Evolutionary conservation across 2,329 filamentous ascomycete species (phyloP).

Genomic region (Sporothrix dimorphospora): DNA sequence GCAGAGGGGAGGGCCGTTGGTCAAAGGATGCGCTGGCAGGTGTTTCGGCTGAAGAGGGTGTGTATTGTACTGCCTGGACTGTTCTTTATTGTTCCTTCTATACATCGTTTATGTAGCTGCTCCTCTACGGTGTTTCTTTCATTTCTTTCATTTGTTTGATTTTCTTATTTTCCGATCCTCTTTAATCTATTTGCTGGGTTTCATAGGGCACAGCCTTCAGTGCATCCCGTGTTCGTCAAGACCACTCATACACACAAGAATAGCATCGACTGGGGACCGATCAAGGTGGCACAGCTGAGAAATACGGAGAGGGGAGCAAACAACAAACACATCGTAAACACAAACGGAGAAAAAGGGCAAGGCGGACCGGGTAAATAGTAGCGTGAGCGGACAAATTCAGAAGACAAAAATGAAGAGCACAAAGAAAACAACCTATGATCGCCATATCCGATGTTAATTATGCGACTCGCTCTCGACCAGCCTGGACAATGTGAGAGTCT

Average conservation of each 20-base stretch:
- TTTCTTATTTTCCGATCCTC: conserved; percentile 3
- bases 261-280: neutral
- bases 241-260: neutral
- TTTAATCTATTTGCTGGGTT: neutral
- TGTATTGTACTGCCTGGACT: neutral
- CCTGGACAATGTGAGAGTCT: neutral
- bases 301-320: neutral
- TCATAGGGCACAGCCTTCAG: neutral
- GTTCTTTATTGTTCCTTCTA: neutral
- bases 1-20: neutral
- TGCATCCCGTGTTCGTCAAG: neutral
- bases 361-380: neutral
- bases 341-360: neutral
- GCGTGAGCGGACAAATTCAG: neutral
- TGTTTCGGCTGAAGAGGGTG: conserved; percentile 3
- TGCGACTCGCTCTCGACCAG: neutral
- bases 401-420: neutral
- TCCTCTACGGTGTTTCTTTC: neutral
- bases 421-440: neutral
- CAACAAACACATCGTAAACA: neutral
- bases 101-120: too few species aligned
- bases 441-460: neutral
- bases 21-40: neutral
- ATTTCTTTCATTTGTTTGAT: neutral
- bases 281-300: neutral